Conservation (phyloP, 345 rosid genomes). For the Eucalyptus paniculata region DNA sequence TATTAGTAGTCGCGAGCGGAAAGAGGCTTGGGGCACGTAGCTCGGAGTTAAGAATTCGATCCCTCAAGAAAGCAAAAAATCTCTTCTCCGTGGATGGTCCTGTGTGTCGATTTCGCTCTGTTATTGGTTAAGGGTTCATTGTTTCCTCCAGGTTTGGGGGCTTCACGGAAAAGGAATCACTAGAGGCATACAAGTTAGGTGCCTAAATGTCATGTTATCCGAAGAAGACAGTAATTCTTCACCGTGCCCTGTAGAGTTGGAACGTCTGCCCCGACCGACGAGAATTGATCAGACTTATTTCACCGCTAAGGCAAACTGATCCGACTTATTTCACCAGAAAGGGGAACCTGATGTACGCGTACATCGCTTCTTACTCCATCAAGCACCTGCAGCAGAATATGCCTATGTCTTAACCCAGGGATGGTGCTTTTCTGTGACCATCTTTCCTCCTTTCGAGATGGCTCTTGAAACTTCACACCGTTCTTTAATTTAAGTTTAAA, state of each 20-base stretch:
- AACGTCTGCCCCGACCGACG: rapidly evolving
- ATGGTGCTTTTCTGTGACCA: not conserved
- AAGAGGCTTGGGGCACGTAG: not conserved
- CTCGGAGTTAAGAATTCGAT: not conserved
- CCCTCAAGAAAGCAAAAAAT: not conserved
- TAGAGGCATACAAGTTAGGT: not conserved
- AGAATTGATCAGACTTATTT: not conserved
- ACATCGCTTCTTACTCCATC: not conserved
- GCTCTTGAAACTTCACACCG: not conserved
- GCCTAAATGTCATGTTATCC: not conserved
- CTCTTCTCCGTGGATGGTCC: not conserved
- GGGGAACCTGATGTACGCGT: not conserved
- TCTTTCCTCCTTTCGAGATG: not conserved
- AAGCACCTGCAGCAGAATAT: not conserved
- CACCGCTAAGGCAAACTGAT: not conserved
- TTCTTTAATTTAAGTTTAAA: not conserved
- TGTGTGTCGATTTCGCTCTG: not conserved
- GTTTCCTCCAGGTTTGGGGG: not conserved
- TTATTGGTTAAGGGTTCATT: not conserved
- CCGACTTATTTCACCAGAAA: not conserved
- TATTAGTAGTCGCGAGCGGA: not conserved
- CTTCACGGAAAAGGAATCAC: not conserved
- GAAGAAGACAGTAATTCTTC: not conserved
- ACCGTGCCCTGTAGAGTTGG: not conserved
- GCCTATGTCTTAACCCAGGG: not conserved